Conservation (phyloP, 2,329 filamentous ascomycete genomes). For the Colletotrichum neosansevieriae region DNA sequence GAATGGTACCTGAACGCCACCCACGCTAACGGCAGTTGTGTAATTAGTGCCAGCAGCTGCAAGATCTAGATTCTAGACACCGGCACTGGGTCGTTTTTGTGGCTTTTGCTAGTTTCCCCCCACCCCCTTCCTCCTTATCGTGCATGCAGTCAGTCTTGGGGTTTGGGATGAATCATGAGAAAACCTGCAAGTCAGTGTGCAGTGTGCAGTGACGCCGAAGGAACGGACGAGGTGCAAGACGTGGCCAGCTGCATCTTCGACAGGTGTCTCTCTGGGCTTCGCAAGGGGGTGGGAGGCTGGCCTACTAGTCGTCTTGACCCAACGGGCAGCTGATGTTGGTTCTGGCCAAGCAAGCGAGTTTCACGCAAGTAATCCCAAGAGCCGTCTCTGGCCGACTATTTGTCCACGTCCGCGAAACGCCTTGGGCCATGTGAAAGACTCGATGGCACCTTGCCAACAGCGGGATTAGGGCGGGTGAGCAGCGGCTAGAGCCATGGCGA, state of each 20-base stretch:
- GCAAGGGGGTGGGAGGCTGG: not conserved
- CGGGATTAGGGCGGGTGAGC: conserved; percentile 23
- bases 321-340: conserved; percentile 19
- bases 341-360: conserved; percentile 18
- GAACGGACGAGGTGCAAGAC: not conserved
- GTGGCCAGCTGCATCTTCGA: conserved; percentile 16
- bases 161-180: conserved; percentile 5
- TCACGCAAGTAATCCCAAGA: not conserved
- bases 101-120: not conserved
- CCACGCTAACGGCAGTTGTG: conserved; percentile 35
- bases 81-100: not conserved
- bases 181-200: conserved; percentile 5
- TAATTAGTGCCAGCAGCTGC: not conserved
- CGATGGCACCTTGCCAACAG: conserved; percentile 28
- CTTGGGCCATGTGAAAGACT: conserved; percentile 17
- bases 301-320: not conserved
- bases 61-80: conserved; percentile 24
- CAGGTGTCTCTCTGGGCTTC: not conserved
- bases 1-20: conserved; percentile 32
- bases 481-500: conserved; percentile 19
- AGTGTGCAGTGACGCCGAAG: not conserved
- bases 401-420: conserved; percentile 13
- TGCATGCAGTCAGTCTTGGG: not conserved
- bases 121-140: not conserved
- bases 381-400: conserved; percentile 4